Evolutionary conservation across 208 protist genomes (phyloP).

Genomic region (Leishmania guyanensis): DNA sequence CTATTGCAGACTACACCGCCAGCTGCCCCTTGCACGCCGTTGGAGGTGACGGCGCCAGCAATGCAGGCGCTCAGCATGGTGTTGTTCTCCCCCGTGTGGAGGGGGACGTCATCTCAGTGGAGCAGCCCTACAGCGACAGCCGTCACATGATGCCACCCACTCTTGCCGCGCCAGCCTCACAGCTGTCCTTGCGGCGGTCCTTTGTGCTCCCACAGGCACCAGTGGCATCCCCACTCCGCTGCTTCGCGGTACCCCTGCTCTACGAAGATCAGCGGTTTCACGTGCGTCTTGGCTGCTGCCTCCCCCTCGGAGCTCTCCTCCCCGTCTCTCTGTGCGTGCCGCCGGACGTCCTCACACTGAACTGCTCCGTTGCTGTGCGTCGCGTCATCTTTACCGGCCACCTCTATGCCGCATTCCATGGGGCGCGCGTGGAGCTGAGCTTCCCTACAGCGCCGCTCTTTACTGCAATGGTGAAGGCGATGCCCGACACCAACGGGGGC

Average conservation of each 20-base stretch:
- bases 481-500: constrained; percentile 9
- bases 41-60: neutral
- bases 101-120: constrained; percentile 61
- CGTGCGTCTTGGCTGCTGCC: constrained; percentile 51
- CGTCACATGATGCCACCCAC: neutral
- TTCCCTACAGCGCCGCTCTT: constrained; percentile 73
- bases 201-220: neutral
- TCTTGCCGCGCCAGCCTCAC: neutral
- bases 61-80: constrained; percentile 36
- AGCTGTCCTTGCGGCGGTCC: neutral
- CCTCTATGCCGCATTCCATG: constrained; percentile 64
- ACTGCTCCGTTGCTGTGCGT: constrained; percentile 50
- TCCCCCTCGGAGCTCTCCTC: constrained; percentile 59
- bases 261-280: constrained; percentile 79
- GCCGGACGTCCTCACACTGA: constrained; percentile 66
- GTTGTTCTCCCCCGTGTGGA: constrained; percentile 70
- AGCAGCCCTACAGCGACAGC: constrained; percentile 26
- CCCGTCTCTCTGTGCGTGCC: constrained; percentile 54
- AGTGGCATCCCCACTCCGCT: constrained; percentile 39
- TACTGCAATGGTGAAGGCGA: constrained; percentile 57
- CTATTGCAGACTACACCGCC: neutral
- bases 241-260: constrained; percentile 63
- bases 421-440: constrained; percentile 56
- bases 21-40: neutral
- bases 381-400: constrained; percentile 58